These are phyloP conservation scores for Chimonanthus salicifolius DNA, from an alignment of 164 flowering plant species.

Conservation along the genomic window DNA sequence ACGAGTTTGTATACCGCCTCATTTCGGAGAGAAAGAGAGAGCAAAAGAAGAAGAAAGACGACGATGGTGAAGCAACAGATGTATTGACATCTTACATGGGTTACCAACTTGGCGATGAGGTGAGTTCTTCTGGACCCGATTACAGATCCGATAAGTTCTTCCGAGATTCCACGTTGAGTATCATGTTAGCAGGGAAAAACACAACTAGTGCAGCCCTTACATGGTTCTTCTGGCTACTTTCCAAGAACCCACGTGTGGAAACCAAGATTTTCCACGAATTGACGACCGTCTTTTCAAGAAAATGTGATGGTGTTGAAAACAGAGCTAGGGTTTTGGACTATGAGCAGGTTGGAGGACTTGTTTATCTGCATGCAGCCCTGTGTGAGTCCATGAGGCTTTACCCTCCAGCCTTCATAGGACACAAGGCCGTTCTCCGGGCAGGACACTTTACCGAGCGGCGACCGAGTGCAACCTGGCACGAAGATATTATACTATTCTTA, in stretches of 20 bases:
- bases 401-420: constrained; percentile 34
- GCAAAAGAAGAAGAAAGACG: neutral
- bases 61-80: constrained; percentile 6
- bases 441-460: constrained; percentile 44
- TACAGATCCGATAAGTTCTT: constrained; percentile 24
- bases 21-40: constrained; percentile 20
- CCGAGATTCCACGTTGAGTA: constrained; percentile 37
- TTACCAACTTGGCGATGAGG: neutral
- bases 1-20: constrained; percentile 15
- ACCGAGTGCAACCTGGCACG: constrained; percentile 13
- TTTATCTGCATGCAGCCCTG: constrained; percentile 42
- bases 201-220: constrained; percentile 39
- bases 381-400: constrained; percentile 35
- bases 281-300: constrained; percentile 2
- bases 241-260: constrained; percentile 33
- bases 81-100: constrained; percentile 16
- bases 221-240: constrained; percentile 53
- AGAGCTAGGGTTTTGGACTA: constrained; percentile 4
- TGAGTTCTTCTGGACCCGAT: neutral
- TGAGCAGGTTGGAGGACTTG: constrained; percentile 20
- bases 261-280: constrained; percentile 38
- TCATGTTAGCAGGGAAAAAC: constrained; percentile 53
- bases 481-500: constrained; percentile 25
- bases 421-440: constrained; percentile 12
- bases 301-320: neutral